Base-by-base conservation (phyloP, 352 stramenopile species). In the Globisporangium okanoganense region DNA sequence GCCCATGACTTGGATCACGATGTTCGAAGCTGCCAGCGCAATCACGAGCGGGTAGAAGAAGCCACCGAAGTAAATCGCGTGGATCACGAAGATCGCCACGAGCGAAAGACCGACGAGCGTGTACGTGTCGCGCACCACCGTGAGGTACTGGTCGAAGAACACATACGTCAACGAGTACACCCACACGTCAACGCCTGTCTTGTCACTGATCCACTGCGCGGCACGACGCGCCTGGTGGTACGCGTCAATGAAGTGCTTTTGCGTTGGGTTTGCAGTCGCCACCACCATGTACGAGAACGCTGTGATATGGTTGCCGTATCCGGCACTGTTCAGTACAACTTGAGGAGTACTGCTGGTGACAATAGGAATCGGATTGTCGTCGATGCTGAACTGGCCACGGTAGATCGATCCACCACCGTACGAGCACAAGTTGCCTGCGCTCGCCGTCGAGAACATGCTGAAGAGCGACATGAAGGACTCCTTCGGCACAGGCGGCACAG, bases 91-190 rank as follows among this genome's bases (percentile, higher is more conserved):
- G 60, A 87, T 84, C 14, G 74, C 70, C 2, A 62, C 64, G 7
- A 85, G 49, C 1, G 76, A 54, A 22, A 85, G 56, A 50, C 78
- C 78, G 22, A 87, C 75, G 7, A 87, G 71, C 38, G 65, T 66
- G 62, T 75, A 84, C 27, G 78, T 76, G 36, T 87, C 78, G 13
- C 72, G 45, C 9, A 82, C 64, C 44, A 87, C 68, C 44, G 78
- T 85, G 57, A 87, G 49, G 52, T 87, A 87, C 65, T 87, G 78
- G 67, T 87, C 76, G 43, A 87, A 87, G 74, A 77, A 87, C 24
- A 78, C 70, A 54, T 83, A 87, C 20, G 75, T 82, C 25, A 80
- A 56, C 31, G 69, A 78, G 66, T 84, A 87, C 25, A 76, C 73
- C 78, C 78, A 87, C 40, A 85, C 44, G 38, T 85, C 73, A 14